Base-by-base conservation (phyloP, 164 flowering plant genomes). In the Aristolochia contorta region DNA sequence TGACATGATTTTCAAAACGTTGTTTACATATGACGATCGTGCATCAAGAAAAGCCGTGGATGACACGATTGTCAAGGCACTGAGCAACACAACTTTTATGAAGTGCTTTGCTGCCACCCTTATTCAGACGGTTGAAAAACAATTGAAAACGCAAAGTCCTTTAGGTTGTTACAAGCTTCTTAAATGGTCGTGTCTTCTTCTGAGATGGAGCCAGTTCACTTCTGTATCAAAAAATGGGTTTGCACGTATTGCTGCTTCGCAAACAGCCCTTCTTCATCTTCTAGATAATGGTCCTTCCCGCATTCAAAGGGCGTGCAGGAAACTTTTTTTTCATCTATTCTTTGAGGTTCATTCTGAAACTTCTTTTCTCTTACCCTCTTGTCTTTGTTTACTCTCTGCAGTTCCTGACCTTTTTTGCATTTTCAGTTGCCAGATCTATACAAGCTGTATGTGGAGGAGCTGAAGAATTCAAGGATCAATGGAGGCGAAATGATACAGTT, bases 11-110 rank as follows among this genome's bases (percentile, higher is more conserved):
- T 91, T 94, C 74, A 72, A 69, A 62, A 91, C 99, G 8, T 51
- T 85, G 63, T 68, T 30, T 27, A 72, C 81, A 46, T 91, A 89
- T 75, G 97, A 94, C 69, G 97, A 91, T 67, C 82, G 74, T 15
- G 74, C 82, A 20, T 91, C 97, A 46, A 80, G 86, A 74, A 79
- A 73, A 67, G 90, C 90, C 64, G 97, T 94, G 18, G 97, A 94
- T 72, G 80, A 77, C 56, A 66, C 87, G 60, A 78, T 94, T 65
- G 64, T 72, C 47, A 82, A 82, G 68, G 79, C 79, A 51, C 64
- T 91, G 54, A 69, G 68, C 6, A 77, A 78, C 61, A 71, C 64
- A 45, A 56, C 67, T 25, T 89, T 89, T 66, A 85, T 94, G 96
- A 94, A 94, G 73, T 72, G 59, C 43, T 94, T 94, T 77, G 99